A percentile compares a stretch with the other conserved stretches of the same genome.
These are phyloP conservation scores for Colletotrichum falcatum DNA, from an alignment of 2,329 filamentous ascomycete species.

Conservation along the genomic window DNA sequence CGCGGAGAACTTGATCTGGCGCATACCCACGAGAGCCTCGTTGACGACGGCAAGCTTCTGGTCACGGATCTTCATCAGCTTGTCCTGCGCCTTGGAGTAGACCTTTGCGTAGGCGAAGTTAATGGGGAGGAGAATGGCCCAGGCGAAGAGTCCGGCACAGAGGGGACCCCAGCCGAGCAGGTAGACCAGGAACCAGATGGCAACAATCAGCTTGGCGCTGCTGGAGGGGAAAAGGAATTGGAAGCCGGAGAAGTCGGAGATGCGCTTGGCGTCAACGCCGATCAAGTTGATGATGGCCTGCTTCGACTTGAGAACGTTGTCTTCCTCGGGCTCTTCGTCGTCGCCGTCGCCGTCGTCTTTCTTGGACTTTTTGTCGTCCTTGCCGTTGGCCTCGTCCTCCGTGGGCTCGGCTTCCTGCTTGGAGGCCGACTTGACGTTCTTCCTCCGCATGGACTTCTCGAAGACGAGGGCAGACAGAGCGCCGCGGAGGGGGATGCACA, in stretches of 20 bases:
- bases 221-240: slow-evolving; percentile 75
- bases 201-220: slow-evolving; percentile 72
- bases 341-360: slow-evolving; percentile 59
- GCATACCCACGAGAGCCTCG: slow-evolving; percentile 81
- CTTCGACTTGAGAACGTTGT: slow-evolving; percentile 57
- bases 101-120: slow-evolving; percentile 75
- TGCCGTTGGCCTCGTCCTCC: slow-evolving; percentile 47
- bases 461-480: slow-evolving; percentile 81
- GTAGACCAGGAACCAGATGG: slow-evolving; percentile 73
- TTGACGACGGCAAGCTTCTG: slow-evolving; percentile 81
- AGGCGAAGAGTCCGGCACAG: slow-evolving; percentile 72
- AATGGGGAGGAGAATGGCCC: slow-evolving; percentile 73
- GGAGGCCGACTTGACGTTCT: slow-evolving; percentile 77
- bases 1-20: slow-evolving; percentile 88
- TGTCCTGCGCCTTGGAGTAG: slow-evolving; percentile 74
- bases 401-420: slow-evolving; percentile 55
- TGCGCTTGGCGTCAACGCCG: slow-evolving; percentile 78
- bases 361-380: slow-evolving; percentile 49
- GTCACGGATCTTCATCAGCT: slow-evolving; percentile 81
- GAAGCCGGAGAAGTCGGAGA: slow-evolving; percentile 76
- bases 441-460: slow-evolving; percentile 80
- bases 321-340: slow-evolving; percentile 60
- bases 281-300: slow-evolving; percentile 84
- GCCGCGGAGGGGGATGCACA: slow-evolving; percentile 75
- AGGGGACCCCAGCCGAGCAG: slow-evolving; percentile 80